Evolutionary conservation across 176 grass and related monocot species (phyloP).

Genomic region (Stipa capillata): DNA sequence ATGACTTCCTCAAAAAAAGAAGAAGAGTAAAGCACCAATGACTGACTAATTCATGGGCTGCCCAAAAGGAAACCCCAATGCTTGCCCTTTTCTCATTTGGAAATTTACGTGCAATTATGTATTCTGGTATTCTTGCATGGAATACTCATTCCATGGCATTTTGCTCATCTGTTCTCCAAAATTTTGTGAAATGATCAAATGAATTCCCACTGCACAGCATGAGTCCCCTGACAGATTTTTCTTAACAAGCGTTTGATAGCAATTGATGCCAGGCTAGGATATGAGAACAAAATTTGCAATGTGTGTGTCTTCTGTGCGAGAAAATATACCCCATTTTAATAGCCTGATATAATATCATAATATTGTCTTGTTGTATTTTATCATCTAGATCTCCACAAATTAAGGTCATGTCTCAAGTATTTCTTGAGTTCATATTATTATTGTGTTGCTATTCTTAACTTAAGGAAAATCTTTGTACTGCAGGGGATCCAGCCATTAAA

Average conservation of each 20-base stretch:
- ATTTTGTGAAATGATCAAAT: background rate
- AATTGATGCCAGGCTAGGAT: background rate
- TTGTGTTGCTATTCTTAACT: background rate
- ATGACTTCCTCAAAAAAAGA: no score
- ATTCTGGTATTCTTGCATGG: background rate
- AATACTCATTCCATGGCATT: background rate
- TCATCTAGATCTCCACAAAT: background rate
- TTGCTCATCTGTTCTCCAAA: background rate
- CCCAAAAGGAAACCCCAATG: no score
- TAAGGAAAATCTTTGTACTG: background rate
- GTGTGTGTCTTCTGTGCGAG: background rate
- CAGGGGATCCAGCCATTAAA: slow-evolving; percentile 20
- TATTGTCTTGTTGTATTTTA: background rate
- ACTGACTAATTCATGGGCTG: no score
- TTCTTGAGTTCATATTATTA: background rate
- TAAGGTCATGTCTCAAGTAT: background rate
- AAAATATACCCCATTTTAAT: background rate
- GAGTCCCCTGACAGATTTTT: background rate
- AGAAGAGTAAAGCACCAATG: no score
- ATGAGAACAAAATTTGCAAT: background rate
- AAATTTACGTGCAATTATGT: background rate
- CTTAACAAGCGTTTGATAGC: background rate
- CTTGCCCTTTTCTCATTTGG: background rate
- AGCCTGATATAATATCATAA: background rate
- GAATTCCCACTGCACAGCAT: background rate